Evolutionary conservation across 179 eudicot species (phyloP), one percentile per base, ranked within the genome.

Genomic region (Silene vulgaris): DNA sequence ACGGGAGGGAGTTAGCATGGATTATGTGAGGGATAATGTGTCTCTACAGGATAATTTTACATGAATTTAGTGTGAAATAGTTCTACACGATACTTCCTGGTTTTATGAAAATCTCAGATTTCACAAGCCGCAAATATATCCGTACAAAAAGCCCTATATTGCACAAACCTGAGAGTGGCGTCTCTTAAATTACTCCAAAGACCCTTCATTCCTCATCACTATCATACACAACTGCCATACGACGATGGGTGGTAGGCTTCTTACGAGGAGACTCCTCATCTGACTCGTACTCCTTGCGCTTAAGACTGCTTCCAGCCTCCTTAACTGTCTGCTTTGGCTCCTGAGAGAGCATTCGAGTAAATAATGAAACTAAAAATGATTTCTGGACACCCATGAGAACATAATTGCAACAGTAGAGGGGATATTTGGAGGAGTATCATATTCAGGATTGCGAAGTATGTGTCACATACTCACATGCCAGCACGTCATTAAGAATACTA

Each of bases 211-310:
- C 99, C n/a, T 92, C 99, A 62, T 95, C 99, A 79, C 97, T 92
- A 1, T 92, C 97, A 74, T 78, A 87, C 35, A 95, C 89, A 84
- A 90, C 88, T 32, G 92, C 89, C 97, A 83, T 85, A 69, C 97
- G 82, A 5, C 97, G 89, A 78, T 88, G 97, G 11, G 89, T 3
- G 50, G 90, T 30, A 17, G 86, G 74, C 79, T 92, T 95, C 79
- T 86, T 85, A 30, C 85, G 92, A 62, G 97, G 91, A 79, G 95
- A 88, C 19, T 95, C 99, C 82, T 90, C 96, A 72, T 95, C 99
- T 20, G 97, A 95, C 48, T 92, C 97, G 5, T 92, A 86, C 75
- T 76, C 97, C 79, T 90, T 92, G 37, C 95, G 90, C 80, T 92
- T 95, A 83, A 81, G 86, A 74, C 89, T 85, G 56, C 89, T 74